Evolutionary conservation across 2,329 filamentous ascomycete species (phyloP).

Genomic region (Huntiella savannae): DNA sequence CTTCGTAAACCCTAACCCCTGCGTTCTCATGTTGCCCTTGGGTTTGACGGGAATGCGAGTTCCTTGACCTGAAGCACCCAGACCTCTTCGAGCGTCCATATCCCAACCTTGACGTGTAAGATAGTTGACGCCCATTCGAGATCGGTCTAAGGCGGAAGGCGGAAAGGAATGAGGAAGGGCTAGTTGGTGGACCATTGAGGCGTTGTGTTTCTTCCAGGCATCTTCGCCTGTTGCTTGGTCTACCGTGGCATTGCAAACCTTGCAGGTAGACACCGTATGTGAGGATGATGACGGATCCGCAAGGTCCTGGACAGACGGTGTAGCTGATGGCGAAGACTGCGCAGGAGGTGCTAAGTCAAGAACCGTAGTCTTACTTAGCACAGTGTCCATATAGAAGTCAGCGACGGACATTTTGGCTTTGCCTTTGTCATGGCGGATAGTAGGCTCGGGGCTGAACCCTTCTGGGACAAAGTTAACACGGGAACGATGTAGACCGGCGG

Average conservation of each 20-base stretch:
- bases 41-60: conserved; percentile 58
- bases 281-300: conserved; percentile 10
- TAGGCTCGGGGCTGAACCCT: not conserved
- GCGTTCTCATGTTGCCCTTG: conserved; percentile 50
- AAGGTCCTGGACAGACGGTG: not conserved
- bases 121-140: conserved; percentile 48
- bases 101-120: conserved; percentile 55
- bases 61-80: conserved; percentile 54
- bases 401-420: conserved; percentile 2
- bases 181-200: conserved; percentile 52
- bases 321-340: not conserved
- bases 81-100: conserved; percentile 49
- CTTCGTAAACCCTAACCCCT: conserved; percentile 46
- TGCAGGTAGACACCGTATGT: conserved; percentile 14
- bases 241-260: conserved; percentile 21
- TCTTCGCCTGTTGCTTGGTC: conserved; percentile 13
- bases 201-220: conserved; percentile 28
- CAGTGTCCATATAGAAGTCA: conserved; percentile 33
- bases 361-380: not conserved
- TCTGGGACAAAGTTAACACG: conserved; percentile 32
- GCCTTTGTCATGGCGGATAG: not conserved
- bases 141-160: conserved; percentile 51
- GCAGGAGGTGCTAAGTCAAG: not conserved
- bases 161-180: conserved; percentile 50
- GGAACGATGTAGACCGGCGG: not conserved